phyloP scores from a whole-genome alignment of 257 asterid genomes.

The Solanum peruvianum region DNA sequence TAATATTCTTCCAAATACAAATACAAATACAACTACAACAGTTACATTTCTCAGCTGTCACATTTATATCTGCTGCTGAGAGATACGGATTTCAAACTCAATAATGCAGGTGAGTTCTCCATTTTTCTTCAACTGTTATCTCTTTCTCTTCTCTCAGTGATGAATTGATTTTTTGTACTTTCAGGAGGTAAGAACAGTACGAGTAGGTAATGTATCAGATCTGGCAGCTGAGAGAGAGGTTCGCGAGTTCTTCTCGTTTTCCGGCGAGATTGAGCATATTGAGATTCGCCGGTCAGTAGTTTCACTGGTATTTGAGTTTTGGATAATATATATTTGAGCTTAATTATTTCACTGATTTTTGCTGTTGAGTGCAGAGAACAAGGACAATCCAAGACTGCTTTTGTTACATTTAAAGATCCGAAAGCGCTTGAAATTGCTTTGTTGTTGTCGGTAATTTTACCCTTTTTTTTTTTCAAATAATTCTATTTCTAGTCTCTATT shows the following conservation, averaged over 20 bases:
- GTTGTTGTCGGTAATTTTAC: conserved; percentile 55
- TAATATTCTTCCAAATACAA: not conserved
- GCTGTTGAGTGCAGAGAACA: conserved; percentile 41
- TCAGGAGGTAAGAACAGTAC: conserved; percentile 40
- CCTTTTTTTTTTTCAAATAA: not conserved
- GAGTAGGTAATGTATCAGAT: conserved; percentile 69
- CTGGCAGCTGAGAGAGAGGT: conserved; percentile 88
- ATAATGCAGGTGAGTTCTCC: conserved; percentile 57
- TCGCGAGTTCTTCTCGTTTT: conserved; percentile 88
- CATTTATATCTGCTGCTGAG: not conserved
- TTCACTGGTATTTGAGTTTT: not conserved
- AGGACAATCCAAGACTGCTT: conserved; percentile 56
- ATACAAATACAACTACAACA: not conserved
- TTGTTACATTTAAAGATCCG: conserved; percentile 84
- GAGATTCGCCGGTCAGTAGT: conserved; percentile 58
- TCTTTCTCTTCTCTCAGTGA: not conserved
- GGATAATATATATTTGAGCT: not conserved
- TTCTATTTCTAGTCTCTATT: not conserved
- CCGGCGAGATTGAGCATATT: conserved; percentile 83
- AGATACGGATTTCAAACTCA: conserved; percentile 14
- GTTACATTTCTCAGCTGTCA: not conserved
- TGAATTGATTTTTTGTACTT: not conserved
- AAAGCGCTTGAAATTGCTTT: conserved; percentile 90
- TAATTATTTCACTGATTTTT: not conserved
- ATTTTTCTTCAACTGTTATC: not conserved